Evolutionary conservation across 345 rosid species (phyloP), one percentile per base, ranked within the genome.

Genomic region (Eutrema yunnanense): DNA sequence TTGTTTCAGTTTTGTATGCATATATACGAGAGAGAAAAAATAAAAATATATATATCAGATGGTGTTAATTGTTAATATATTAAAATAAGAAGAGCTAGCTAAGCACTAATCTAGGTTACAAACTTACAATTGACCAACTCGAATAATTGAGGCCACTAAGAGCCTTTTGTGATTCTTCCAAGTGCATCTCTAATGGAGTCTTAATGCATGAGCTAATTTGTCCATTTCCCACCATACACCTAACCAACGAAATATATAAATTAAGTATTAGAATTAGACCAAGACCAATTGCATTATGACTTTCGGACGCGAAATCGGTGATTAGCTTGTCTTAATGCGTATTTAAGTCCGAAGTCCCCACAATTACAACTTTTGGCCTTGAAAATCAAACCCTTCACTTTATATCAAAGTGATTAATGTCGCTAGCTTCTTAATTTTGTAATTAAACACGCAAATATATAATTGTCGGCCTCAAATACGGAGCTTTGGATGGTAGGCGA

Each of bases 141-240:
- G 72, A 77, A 71, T 71, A 77, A 65, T 77, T 53, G 72, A 77
- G 62, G 73, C 72, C 78, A 71, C 67, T 30, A 58, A 58, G 61
- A 64, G 71, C 67, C 38, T 64, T 69, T 49, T 65, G 29, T 64
- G 79, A 74, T 70, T 70, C 71, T 76, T 56, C 66, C 80, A 77
- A 77, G 63, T 49, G 63, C 62, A 77, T 58, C 53, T 49, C 47
- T 75, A 67, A 75, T 75, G 74, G 58, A 65, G 76, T 77, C 72
- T 71, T 77, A 77, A 65, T 77, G 62, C 76, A 77, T 65, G 72
- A 77, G 76, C 80, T 71, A 71, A 77, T 77, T 77, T 77, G 80
- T 77, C 80, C 73, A 71, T 58, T 71, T 77, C 76, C 77, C 75
- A 76, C 80, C 75, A 46, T 57, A 62, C 71, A 76, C 66, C 75